Evolutionary conservation across 306 rosid species (phyloP).

Genomic region (Amphicarpaea edgeworthii): DNA sequence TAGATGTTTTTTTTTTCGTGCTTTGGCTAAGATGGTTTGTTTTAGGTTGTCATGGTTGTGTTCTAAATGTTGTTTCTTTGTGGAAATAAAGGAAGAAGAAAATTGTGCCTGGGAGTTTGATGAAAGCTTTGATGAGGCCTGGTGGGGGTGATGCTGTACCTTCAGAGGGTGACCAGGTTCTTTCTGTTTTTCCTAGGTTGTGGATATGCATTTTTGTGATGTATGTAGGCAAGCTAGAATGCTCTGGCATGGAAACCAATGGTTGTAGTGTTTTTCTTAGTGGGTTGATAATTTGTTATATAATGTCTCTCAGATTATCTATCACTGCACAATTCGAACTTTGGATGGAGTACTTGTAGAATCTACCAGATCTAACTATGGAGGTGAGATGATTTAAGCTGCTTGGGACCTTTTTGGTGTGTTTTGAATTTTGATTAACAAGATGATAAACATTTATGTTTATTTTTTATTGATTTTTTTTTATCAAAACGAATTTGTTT

Average conservation of each 20-base stretch:
- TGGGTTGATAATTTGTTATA: constrained; percentile 23
- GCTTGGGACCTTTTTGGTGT: constrained; percentile 9
- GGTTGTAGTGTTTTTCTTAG: constrained; percentile 24
- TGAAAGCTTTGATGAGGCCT: constrained; percentile 91
- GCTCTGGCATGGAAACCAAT: constrained; percentile 2
- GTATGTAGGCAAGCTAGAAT: constrained; percentile 16
- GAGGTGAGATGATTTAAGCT: constrained; percentile 66
- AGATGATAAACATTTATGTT: constrained; percentile 25
- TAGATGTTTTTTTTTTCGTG: constrained; percentile 6
- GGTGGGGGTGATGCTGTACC: constrained; percentile 90
- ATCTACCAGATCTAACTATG: constrained; percentile 74
- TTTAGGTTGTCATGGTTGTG: neutral
- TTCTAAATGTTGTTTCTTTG: constrained; percentile 35
- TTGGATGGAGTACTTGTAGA: constrained; percentile 91
- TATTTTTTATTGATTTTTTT: constrained; percentile 3
- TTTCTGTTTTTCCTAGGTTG: constrained; percentile 30
- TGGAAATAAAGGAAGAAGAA: constrained; percentile 70
- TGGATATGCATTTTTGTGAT: constrained; percentile 9
- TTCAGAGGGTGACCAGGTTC: constrained; percentile 92
- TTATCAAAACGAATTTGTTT: neutral
- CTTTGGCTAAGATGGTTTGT: neutral
- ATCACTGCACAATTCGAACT: constrained; percentile 81
- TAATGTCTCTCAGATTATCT: constrained; percentile 66
- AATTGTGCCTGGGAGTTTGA: constrained; percentile 84
- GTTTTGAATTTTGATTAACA: neutral